phyloP scores from a whole-genome alignment of 257 asterid genomes.

The Pogostemon cablin region DNA sequence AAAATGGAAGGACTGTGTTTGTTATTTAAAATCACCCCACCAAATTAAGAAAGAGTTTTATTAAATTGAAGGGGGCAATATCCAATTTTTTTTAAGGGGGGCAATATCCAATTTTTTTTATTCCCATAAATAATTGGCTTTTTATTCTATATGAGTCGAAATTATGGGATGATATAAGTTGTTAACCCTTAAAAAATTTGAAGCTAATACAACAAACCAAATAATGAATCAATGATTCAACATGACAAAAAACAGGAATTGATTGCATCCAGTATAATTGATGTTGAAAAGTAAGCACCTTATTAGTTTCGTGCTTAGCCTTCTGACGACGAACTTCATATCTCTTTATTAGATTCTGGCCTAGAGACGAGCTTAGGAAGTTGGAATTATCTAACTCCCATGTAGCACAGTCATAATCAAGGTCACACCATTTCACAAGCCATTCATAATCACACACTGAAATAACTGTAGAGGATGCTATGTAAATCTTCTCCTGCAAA shows the following conservation, averaged over 20 bases:
- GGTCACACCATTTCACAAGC: constrained; percentile 81
- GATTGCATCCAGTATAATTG: constrained; percentile 21
- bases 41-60: too few species aligned
- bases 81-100: background rate
- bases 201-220: constrained; percentile 11
- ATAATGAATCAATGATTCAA: constrained; percentile 7
- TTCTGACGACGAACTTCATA: constrained; percentile 50
- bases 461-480: constrained; percentile 40
- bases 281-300: constrained; percentile 43
- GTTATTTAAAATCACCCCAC: too few species aligned
- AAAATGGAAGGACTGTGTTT: too few species aligned
- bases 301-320: constrained; percentile 43
- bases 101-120: background rate
- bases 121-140: background rate
- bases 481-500: constrained; percentile 41
- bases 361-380: constrained; percentile 50
- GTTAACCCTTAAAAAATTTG: background rate
- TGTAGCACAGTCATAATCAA: constrained; percentile 60
- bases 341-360: constrained; percentile 51
- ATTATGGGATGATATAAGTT: background rate
- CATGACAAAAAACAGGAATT: constrained; percentile 4
- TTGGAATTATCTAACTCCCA: constrained; percentile 69
- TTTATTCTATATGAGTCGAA: background rate
- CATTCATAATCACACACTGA: constrained; percentile 58
- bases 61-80: background rate